phyloP scores from a whole-genome alignment of 2,329 filamentous ascomycete genomes.

The Colletotrichum agaves region DNA sequence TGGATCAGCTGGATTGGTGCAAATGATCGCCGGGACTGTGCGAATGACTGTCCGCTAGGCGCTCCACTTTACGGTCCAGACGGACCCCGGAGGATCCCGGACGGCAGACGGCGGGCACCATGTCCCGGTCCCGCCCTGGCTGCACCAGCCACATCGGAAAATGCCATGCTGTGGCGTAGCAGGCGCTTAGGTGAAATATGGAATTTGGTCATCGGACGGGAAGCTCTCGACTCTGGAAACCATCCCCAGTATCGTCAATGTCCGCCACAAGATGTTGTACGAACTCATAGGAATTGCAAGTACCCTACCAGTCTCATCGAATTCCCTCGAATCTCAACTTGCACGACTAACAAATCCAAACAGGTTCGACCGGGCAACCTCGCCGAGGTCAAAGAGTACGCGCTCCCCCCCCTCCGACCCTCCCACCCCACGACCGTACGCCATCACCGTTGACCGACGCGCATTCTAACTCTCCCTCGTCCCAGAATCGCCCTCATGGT shows the following conservation, averaged over 20 bases:
- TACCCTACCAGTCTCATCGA: slow-evolving; percentile 37
- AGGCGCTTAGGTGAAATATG: slow-evolving; percentile 20
- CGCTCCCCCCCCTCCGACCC: slow-evolving; percentile 41
- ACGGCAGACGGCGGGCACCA: too few species aligned
- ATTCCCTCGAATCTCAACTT: too few species aligned
- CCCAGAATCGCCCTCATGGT: slow-evolving; percentile 86
- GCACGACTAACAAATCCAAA: slow-evolving; percentile 19
- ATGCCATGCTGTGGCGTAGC: slow-evolving; percentile 30
- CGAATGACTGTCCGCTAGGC: background rate
- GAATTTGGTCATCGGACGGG: slow-evolving; percentile 32
- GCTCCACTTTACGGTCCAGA: background rate
- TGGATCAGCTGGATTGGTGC: slow-evolving; percentile 21
- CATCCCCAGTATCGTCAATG: slow-evolving; percentile 41
- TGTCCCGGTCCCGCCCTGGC: too few species aligned
- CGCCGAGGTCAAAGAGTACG: slow-evolving; percentile 93
- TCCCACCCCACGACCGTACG: slow-evolving; percentile 21
- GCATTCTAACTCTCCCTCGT: background rate
- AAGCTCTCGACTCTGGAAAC: slow-evolving; percentile 5
- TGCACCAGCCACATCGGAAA: slow-evolving; percentile 22
- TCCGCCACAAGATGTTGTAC: slow-evolving; percentile 81
- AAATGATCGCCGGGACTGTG: slow-evolving; percentile 12
- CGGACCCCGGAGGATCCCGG: too few species aligned
- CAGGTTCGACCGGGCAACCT: slow-evolving; percentile 94
- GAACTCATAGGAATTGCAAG: slow-evolving; percentile 95
- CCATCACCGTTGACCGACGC: slow-evolving; percentile 6